Percentiles rank a stretch among this genome's conserved stretches.
Evolutionary conservation across 306 rosid genomes (phyloP).

Genomic region (Geum urbanum): DNA sequence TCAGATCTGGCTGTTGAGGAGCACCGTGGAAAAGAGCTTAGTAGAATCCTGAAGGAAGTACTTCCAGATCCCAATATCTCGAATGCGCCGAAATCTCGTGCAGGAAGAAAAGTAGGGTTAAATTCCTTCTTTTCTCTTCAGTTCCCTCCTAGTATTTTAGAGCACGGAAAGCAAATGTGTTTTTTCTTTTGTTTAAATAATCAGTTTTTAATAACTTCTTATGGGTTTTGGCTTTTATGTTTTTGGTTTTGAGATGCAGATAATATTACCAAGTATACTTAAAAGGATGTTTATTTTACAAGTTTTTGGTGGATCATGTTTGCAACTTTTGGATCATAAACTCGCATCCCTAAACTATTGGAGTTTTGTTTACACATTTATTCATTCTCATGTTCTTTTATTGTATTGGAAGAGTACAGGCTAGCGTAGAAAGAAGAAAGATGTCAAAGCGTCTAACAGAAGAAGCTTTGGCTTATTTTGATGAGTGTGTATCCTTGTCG

Average conservation of each 20-base stretch:
- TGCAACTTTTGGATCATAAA: neutral
- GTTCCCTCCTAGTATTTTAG: constrained; percentile 1
- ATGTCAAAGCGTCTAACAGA: constrained; percentile 83
- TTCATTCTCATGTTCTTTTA: constrained; percentile 6
- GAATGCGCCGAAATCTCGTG: constrained; percentile 53
- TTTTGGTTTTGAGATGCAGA: neutral
- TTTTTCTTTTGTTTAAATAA: neutral
- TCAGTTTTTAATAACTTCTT: too few relatives aligned
- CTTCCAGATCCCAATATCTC: constrained; percentile 79
- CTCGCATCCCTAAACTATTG: neutral
- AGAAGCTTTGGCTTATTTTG: constrained; percentile 92
- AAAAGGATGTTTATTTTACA: too few relatives aligned
- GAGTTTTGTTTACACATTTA: neutral
- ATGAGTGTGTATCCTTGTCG: constrained; percentile 84
- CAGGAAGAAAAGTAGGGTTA: constrained; percentile 57
- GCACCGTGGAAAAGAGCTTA: constrained; percentile 69
- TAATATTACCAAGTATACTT: neutral
- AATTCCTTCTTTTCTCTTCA: neutral
- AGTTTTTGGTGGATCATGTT: neutral
- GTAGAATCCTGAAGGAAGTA: constrained; percentile 82
- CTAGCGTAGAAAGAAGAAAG: constrained; percentile 87
- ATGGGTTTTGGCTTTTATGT: neutral
- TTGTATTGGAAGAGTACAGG: constrained; percentile 38
- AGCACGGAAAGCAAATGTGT: neutral
- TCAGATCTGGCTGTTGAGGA: constrained; percentile 92